Conservation (phyloP, 1,139 yeast genomes). For the Pichia sp. region DNA sequence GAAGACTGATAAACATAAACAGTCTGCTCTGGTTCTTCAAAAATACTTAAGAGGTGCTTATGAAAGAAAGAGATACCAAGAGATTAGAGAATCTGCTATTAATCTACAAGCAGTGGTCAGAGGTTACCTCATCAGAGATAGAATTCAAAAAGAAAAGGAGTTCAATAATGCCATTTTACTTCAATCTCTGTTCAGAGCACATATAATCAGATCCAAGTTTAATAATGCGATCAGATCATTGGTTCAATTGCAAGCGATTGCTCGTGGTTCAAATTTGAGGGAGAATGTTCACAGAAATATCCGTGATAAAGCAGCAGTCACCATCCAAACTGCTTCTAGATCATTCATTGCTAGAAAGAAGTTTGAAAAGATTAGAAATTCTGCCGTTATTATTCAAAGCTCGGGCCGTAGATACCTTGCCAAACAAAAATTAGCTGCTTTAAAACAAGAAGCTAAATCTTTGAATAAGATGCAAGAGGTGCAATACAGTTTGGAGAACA, state of each 20-base stretch:
- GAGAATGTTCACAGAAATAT: constrained; percentile 24
- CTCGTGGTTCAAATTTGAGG: constrained; percentile 55
- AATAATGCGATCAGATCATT: constrained; percentile 40
- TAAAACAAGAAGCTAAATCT: constrained; percentile 82
- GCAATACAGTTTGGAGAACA: constrained; percentile 86
- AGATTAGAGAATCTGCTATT: constrained; percentile 46
- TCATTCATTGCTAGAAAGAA: constrained; percentile 44
- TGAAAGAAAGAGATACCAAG: constrained; percentile 54
- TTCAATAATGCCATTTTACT: constrained; percentile 58
- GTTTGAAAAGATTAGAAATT: constrained; percentile 34
- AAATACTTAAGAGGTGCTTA: constrained; percentile 67
- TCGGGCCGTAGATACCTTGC: constrained; percentile 75
- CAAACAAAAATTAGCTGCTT: constrained; percentile 46
- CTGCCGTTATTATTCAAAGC: constrained; percentile 69
- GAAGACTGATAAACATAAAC: constrained; percentile 68
- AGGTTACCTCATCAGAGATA: constrained; percentile 54
- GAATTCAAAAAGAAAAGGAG: constrained; percentile 52
- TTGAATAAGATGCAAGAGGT: constrained; percentile 87
- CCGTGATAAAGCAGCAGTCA: constrained; percentile 50
- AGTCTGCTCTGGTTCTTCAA: constrained; percentile 79
- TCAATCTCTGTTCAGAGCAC: constrained; percentile 71
- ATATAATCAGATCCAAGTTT: constrained; percentile 41
- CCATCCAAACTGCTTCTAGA: constrained; percentile 63
- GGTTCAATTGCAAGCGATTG: constrained; percentile 53
- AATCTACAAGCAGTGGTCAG: constrained; percentile 54